A percentile compares a stretch with the other conserved stretches of the same genome.
phyloP scores from a whole-genome alignment of 1,139 yeast species.

The Schwanniomyces etchellsii region DNA sequence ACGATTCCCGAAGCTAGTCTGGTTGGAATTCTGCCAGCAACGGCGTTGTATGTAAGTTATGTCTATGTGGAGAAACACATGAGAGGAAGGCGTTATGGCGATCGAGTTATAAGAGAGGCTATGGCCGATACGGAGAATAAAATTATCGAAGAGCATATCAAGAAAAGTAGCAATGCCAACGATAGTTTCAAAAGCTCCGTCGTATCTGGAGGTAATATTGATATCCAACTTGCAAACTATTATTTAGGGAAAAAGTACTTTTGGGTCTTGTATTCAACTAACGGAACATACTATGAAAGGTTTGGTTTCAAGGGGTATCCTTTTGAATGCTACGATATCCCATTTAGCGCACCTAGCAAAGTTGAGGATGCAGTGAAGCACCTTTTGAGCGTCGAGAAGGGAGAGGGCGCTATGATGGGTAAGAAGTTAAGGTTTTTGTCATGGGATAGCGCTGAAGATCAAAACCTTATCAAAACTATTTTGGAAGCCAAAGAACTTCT shows the following conservation, averaged over 20 bases:
- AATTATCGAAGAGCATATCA: constrained; percentile 21
- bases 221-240: constrained; percentile 26
- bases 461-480: constrained; percentile 25
- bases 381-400: constrained; percentile 3
- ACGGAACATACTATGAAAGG: constrained; percentile 25
- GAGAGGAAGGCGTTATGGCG: constrained; percentile 28
- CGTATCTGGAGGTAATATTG: constrained; percentile 22
- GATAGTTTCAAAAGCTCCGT: constrained; percentile 32
- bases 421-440: constrained; percentile 26
- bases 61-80: constrained; percentile 25
- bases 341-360: constrained; percentile 14
- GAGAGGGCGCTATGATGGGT: constrained; percentile 12
- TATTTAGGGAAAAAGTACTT: constrained; percentile 32
- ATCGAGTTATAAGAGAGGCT: constrained; percentile 19
- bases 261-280: constrained; percentile 36
- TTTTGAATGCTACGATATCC: constrained; percentile 29
- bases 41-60: constrained; percentile 21
- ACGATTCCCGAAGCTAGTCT: constrained; percentile 28
- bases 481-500: constrained; percentile 33
- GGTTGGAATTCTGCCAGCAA: constrained; percentile 29
- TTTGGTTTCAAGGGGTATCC: constrained; percentile 39
- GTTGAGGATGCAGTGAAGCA: constrained; percentile 3
- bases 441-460: constrained; percentile 21
- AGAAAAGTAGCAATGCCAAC: constrained; percentile 15
- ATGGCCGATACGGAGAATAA: constrained; percentile 28